Percentiles rank a stretch among this genome's conserved stretches.
Evolutionary conservation across 305 asterid genomes (phyloP).

Genomic region (Euphrasia arctica): DNA sequence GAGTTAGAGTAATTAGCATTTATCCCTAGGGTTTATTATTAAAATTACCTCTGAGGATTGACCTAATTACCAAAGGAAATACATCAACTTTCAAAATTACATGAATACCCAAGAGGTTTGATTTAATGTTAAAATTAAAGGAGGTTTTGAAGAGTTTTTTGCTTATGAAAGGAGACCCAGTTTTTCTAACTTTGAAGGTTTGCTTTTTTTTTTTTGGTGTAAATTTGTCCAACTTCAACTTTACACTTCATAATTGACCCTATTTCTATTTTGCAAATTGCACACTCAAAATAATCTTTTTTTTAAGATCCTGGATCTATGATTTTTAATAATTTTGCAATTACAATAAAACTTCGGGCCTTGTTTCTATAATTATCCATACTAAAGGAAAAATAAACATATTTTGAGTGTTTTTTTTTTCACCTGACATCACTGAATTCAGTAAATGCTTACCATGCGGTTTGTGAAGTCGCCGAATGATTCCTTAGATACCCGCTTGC

Average conservation of each 20-base stretch:
- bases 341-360: not conserved
- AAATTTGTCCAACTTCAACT: not conserved
- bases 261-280: not conserved
- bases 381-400: too few relatives aligned
- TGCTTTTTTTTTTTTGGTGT: not conserved
- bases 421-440: not conserved
- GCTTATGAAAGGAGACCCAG: not conserved
- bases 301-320: too few relatives aligned
- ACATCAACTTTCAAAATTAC: not conserved
- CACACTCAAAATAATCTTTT: not conserved
- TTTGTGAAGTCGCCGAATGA: conserved; percentile 81
- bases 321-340: not conserved
- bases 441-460: conserved; percentile 58
- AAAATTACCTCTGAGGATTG: not conserved
- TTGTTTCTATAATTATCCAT: not conserved
- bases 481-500: conserved; percentile 63
- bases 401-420: not conserved
- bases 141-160: not conserved
- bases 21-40: not conserved
- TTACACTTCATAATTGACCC: not conserved
- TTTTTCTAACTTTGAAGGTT: not conserved
- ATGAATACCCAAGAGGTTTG: not conserved
- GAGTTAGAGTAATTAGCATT: not conserved
- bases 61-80: not conserved
- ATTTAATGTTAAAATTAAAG: too few relatives aligned